Percentiles rank a stretch among this genome's conserved stretches.
Evolutionary conservation across 2,329 filamentous ascomycete species (phyloP).

Genomic region (Ophiosphaerella herpotricha): DNA sequence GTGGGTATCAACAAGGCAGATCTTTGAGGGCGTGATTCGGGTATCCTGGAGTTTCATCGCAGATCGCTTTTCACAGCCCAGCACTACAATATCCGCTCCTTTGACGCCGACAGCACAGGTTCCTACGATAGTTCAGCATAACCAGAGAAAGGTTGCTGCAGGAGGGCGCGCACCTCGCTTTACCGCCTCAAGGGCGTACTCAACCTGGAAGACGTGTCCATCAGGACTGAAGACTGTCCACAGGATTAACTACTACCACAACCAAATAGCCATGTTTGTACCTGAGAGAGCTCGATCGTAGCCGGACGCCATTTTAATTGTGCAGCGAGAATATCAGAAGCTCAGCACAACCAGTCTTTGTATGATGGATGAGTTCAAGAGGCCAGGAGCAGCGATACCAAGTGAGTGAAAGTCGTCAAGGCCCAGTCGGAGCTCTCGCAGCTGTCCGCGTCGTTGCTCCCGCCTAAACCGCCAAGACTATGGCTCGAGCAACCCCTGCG

Average conservation of each 20-base stretch:
- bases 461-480: slow-evolving; percentile 41
- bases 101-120: slow-evolving; percentile 99
- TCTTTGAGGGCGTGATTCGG: slow-evolving; percentile 98
- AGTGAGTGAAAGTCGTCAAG: slow-evolving; percentile 22
- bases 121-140: slow-evolving; percentile 58
- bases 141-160: background rate
- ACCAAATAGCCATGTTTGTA: slow-evolving; percentile 57
- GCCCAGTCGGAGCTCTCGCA: slow-evolving; percentile 39
- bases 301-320: slow-evolving; percentile 78
- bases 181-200: slow-evolving; percentile 98
- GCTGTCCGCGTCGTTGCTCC: slow-evolving; percentile 47
- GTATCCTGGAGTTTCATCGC: slow-evolving; percentile 99
- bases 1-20: slow-evolving; percentile 92
- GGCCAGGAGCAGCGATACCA: slow-evolving; percentile 11
- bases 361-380: slow-evolving; percentile 6
- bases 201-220: slow-evolving; percentile 99
- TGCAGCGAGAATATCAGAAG: background rate
- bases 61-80: slow-evolving; percentile 97
- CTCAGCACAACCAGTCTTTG: background rate
- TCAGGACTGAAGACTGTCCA: slow-evolving; percentile 91
- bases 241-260: slow-evolving; percentile 30
- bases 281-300: slow-evolving; percentile 99
- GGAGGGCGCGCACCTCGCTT: slow-evolving; percentile 76
- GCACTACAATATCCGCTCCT: slow-evolving; percentile 88
- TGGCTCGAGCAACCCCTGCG: slow-evolving; percentile 31